phyloP scores from a whole-genome alignment of 371 early-diverging fungal species.

The Nematocida sp. region DNA sequence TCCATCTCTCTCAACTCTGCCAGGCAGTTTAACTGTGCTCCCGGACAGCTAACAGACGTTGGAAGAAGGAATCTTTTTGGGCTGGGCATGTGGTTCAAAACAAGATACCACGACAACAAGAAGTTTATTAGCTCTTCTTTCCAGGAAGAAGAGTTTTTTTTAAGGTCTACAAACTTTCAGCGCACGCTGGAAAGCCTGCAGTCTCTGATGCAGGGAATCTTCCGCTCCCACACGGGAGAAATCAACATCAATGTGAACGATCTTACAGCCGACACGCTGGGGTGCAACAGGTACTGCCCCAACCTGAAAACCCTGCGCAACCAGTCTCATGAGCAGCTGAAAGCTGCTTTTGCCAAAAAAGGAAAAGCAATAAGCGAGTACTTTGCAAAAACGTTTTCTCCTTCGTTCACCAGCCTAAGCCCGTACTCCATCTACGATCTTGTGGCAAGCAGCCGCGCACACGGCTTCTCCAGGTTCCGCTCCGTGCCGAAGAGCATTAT shows the following conservation, averaged over 20 bases:
- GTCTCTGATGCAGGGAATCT: constrained; percentile 48
- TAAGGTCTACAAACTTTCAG: constrained; percentile 48
- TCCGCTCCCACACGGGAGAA: background rate
- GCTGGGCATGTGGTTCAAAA: constrained; percentile 28
- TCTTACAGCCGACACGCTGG: constrained; percentile 36
- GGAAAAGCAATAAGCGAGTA: constrained; percentile 17
- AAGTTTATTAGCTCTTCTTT: constrained; percentile 7
- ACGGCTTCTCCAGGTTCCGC: constrained; percentile 18
- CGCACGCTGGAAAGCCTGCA: constrained; percentile 49
- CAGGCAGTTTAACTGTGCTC: constrained; percentile 44
- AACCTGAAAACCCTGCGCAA: constrained; percentile 32
- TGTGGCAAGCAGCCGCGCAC: constrained; percentile 35
- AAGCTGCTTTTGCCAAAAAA: constrained; percentile 10
- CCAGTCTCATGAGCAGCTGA: constrained; percentile 2
- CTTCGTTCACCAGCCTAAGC: constrained; percentile 15
- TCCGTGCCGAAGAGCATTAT: constrained; percentile 23
- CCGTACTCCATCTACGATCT: constrained; percentile 49
- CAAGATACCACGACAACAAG: constrained; percentile 16
- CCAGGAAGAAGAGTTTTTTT: constrained; percentile 28
- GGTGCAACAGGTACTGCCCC: constrained; percentile 36
- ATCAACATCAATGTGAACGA: constrained; percentile 34
- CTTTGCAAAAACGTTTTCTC: constrained; percentile 21
- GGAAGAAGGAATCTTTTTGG: constrained; percentile 32
- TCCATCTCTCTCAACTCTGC: constrained; percentile 21
- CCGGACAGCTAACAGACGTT: constrained; percentile 42